Conservation (phyloP, 345 rosid species). For the Camelina neglecta region DNA sequence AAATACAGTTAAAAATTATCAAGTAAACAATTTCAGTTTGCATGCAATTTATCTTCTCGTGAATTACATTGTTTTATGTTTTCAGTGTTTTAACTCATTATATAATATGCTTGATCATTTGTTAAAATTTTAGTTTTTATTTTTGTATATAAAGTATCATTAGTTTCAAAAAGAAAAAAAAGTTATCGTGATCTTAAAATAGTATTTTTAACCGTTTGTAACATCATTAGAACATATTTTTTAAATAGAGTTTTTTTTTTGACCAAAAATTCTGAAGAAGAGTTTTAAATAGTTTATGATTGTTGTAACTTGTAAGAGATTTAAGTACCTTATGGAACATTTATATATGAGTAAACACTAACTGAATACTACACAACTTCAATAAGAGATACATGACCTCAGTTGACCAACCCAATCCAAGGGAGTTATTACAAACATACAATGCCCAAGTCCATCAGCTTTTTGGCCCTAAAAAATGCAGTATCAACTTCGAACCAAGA, state of each 20-base stretch:
- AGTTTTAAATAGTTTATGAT: neutral
- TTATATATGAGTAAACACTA: too few relatives aligned
- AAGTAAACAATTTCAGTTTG: too few relatives aligned
- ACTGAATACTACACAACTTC: neutral
- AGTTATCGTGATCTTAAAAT: too few relatives aligned
- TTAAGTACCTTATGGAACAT: too few relatives aligned
- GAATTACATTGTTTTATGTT: neutral
- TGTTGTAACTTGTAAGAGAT: neutral
- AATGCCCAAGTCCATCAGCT: neutral
- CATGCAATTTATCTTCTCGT: neutral
- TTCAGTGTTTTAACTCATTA: neutral
- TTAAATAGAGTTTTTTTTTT: too few relatives aligned
- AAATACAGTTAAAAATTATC: too few relatives aligned
- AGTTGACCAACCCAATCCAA: neutral
- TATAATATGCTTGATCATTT: neutral
- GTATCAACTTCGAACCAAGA: constrained; percentile 23
- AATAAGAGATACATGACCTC: neutral
- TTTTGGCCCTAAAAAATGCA: neutral
- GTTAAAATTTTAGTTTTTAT: neutral
- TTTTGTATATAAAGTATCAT: too few relatives aligned
- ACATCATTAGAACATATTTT: too few relatives aligned
- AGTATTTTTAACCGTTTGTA: too few relatives aligned
- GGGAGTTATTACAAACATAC: constrained; percentile 20
- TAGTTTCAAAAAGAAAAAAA: too few relatives aligned
- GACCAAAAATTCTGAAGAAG: too few relatives aligned